These are phyloP conservation scores for Plenodomus lindquistii DNA, from an alignment of 2,329 filamentous ascomycete genomes.

Conservation along the genomic window DNA sequence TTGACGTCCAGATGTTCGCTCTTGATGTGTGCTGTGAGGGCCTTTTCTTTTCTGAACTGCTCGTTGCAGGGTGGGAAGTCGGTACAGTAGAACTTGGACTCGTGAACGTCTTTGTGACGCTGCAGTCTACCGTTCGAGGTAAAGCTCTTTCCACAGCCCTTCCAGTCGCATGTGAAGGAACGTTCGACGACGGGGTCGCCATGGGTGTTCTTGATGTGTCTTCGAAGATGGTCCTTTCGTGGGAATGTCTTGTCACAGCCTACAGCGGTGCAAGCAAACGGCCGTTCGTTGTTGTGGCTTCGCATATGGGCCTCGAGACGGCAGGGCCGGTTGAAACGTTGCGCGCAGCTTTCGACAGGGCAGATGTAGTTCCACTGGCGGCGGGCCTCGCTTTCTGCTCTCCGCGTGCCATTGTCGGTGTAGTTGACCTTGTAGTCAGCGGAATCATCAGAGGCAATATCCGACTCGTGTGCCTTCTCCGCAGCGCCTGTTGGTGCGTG, in stretches of 20 bases:
- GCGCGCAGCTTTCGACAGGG: conserved; percentile 72
- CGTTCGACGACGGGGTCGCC: conserved; percentile 60
- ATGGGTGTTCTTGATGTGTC: conserved; percentile 84
- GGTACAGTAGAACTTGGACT: conserved; percentile 75
- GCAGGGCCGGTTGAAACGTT: conserved; percentile 85
- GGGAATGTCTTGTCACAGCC: conserved; percentile 83
- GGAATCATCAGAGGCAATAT: conserved; percentile 26
- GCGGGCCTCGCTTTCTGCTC: conserved; percentile 48
- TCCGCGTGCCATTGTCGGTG: conserved; percentile 31
- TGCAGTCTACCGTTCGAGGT: conserved; percentile 77
- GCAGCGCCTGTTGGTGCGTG: conserved; percentile 8
- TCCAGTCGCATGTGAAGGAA: conserved; percentile 70
- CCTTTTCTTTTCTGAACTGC: conserved; percentile 85
- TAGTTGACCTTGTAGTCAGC: conserved; percentile 29
- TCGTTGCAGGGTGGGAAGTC: conserved; percentile 71
- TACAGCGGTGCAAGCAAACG: conserved; percentile 71
- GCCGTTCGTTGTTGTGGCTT: conserved; percentile 82
- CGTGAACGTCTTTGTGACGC: conserved; percentile 77
- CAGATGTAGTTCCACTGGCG: conserved; percentile 77
- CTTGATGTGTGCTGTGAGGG: conserved; percentile 79
- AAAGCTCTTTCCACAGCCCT: conserved; percentile 78
- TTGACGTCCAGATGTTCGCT: conserved; percentile 73
- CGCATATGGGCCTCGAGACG: conserved; percentile 76
- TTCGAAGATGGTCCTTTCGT: conserved; percentile 81
- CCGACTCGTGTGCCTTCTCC: conserved; percentile 15